Evolutionary conservation across 306 rosid genomes (phyloP).

Genomic region (Lithocarpus polystachyus): DNA sequence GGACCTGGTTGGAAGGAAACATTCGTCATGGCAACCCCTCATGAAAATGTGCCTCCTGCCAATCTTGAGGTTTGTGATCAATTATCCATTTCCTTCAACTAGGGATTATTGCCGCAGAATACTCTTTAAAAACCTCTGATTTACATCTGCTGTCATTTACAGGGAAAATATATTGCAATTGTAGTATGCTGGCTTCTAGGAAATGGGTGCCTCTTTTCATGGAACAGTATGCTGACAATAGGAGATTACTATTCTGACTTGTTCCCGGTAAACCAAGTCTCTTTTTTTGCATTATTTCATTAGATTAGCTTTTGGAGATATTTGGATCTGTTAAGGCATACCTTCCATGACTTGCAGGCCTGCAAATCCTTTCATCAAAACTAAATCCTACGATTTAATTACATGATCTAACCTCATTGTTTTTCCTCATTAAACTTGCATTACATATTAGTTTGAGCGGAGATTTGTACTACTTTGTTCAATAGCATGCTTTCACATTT

Average conservation of each 20-base stretch:
- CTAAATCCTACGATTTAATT: not conserved
- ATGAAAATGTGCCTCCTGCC: not conserved
- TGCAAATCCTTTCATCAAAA: not conserved
- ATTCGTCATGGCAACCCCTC: not conserved
- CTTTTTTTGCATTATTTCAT: slow-evolving; percentile 10
- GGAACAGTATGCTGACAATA: slow-evolving; percentile 95
- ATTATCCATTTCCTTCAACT: not conserved
- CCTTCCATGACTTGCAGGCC: not conserved
- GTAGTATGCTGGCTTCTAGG: slow-evolving; percentile 87
- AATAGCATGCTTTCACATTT: not conserved
- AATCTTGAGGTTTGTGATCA: not conserved
- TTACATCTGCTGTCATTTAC: slow-evolving; percentile 3
- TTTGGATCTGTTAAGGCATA: not conserved
- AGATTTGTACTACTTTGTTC: not conserved
- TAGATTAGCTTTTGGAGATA: not conserved
- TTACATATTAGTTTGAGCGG: not conserved
- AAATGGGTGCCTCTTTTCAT: slow-evolving; percentile 75
- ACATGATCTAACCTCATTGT: not conserved
- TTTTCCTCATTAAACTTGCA: not conserved
- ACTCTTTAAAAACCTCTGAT: not conserved
- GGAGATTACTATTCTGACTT: slow-evolving; percentile 66
- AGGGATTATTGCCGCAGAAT: not conserved
- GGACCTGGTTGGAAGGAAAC: too few species aligned
- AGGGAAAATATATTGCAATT: slow-evolving; percentile 68
- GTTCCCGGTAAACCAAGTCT: slow-evolving; percentile 63